Percentiles rank a stretch among this genome's conserved stretches.
phyloP scores from a whole-genome alignment of 2,329 filamentous ascomycete genomes.

The Seiridium unicorne region DNA sequence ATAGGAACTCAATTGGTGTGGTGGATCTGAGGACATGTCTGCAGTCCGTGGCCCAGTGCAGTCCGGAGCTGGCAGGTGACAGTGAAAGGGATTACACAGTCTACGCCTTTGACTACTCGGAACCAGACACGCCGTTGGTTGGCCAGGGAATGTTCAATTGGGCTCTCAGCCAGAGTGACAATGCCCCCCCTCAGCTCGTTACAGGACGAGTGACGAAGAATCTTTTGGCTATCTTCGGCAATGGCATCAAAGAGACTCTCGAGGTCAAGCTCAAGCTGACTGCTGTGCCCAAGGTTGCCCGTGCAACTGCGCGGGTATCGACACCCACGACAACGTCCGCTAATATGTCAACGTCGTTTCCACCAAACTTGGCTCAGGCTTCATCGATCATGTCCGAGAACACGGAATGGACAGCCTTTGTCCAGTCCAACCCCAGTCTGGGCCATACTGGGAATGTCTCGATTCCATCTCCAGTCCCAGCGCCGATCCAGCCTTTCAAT shows the following conservation, averaged over 20 bases:
- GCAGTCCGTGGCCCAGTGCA: constrained; percentile 73
- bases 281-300: constrained; percentile 61
- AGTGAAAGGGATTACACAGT: constrained; percentile 86
- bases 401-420: constrained; percentile 75
- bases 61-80: constrained; percentile 78
- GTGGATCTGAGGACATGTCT: constrained; percentile 86
- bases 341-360: constrained; percentile 12
- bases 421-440: constrained; percentile 65
- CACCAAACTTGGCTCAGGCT: constrained; percentile 15
- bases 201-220: constrained; percentile 91
- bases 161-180: constrained; percentile 55
- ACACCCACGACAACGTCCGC: constrained; percentile 16
- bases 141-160: constrained; percentile 94
- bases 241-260: constrained; percentile 80
- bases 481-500: constrained; percentile 21
- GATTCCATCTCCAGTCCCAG: constrained; percentile 30
- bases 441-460: constrained; percentile 35
- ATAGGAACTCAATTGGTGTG: constrained; percentile 77
- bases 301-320: constrained; percentile 17
- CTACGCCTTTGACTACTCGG: constrained; percentile 95
- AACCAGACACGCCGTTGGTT: constrained; percentile 88
- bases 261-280: constrained; percentile 91
- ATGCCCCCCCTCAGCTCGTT: constrained; percentile 64
- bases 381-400: constrained; percentile 57
- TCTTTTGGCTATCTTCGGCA: constrained; percentile 77